phyloP scores from a whole-genome alignment of 768 basidiomycete species.

The Trametes cingulata region DNA sequence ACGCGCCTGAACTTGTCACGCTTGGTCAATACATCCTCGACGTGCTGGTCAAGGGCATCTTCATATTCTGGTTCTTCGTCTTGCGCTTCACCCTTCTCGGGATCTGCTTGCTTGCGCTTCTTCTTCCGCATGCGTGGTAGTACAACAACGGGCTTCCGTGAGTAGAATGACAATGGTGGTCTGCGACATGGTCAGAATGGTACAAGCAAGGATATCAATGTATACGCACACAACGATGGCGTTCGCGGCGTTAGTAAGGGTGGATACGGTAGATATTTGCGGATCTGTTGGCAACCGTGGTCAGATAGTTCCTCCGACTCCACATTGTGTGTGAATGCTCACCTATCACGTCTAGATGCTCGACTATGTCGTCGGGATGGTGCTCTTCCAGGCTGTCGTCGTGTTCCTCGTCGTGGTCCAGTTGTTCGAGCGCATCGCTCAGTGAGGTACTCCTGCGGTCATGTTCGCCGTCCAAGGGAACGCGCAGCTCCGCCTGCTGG shows the following conservation, averaged over 20 bases:
- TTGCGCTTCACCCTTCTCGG: constrained; percentile 32
- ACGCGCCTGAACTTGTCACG: constrained; percentile 60
- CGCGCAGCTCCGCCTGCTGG: constrained; percentile 41
- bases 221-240: constrained; percentile 63
- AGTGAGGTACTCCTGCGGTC: constrained; percentile 50
- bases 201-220: background rate
- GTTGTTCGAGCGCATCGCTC: constrained; percentile 29
- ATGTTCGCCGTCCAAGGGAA: constrained; percentile 36
- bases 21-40: constrained; percentile 70
- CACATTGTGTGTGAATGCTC: constrained; percentile 17
- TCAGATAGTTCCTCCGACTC: background rate
- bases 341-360: constrained; percentile 83
- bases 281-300: constrained; percentile 48
- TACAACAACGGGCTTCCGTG: constrained; percentile 65
- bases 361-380: constrained; percentile 80
- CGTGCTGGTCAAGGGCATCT: constrained; percentile 68
- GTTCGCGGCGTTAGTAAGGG: constrained; percentile 78
- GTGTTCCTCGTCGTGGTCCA: constrained; percentile 9
- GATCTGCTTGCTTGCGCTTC: constrained; percentile 22
- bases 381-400: constrained; percentile 35
- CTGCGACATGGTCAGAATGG: constrained; percentile 34
- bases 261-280: constrained; percentile 72
- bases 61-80: constrained; percentile 41
- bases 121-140: constrained; percentile 40
- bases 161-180: constrained; percentile 70